Conservation (phyloP, 2,329 filamentous ascomycete genomes). For the Alternaria ventricosa region DNA sequence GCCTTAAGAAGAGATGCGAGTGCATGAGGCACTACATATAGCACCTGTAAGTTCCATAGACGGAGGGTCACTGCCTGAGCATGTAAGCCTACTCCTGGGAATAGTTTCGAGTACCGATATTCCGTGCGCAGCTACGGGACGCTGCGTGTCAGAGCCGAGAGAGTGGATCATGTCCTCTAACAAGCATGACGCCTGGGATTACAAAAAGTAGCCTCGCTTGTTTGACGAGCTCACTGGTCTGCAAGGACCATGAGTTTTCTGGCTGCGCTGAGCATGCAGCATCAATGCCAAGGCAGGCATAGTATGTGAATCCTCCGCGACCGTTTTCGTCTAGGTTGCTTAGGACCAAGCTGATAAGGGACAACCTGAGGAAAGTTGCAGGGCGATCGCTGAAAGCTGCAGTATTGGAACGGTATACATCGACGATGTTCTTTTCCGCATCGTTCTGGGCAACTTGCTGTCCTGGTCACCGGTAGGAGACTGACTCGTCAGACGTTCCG, state of each 20-base stretch:
- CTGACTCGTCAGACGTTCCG: not conserved
- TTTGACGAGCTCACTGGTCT: slow-evolving; percentile 18
- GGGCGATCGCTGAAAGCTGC: slow-evolving; percentile 2
- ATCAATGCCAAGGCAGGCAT: slow-evolving; percentile 7
- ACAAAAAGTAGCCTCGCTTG: slow-evolving; percentile 19
- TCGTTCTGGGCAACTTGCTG: not conserved
- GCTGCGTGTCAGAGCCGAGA: slow-evolving; percentile 27
- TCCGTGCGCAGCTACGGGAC: slow-evolving; percentile 22
- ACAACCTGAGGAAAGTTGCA: not conserved
- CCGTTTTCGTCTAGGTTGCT: slow-evolving; percentile 9
- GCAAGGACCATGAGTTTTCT: slow-evolving; percentile 4
- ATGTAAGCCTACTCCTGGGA: slow-evolving; percentile 21
- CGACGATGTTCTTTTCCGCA: not conserved
- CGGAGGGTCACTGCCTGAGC: slow-evolving; percentile 21
- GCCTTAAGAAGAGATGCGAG: slow-evolving; percentile 11
- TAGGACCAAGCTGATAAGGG: slow-evolving; percentile 1
- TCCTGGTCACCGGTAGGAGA: not conserved
- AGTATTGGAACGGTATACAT: not conserved
- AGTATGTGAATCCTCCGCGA: slow-evolving; percentile 21
- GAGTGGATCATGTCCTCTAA: slow-evolving; percentile 26
- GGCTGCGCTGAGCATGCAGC: slow-evolving; percentile 11
- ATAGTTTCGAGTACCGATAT: slow-evolving; percentile 32
- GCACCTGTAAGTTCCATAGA: slow-evolving; percentile 20
- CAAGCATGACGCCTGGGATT: slow-evolving; percentile 9
- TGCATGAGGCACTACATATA: slow-evolving; percentile 39